Evolutionary conservation across 768 basidiomycete species (phyloP), one percentile per base, ranked within the genome.

Genomic region (Clavaria fumosa): DNA sequence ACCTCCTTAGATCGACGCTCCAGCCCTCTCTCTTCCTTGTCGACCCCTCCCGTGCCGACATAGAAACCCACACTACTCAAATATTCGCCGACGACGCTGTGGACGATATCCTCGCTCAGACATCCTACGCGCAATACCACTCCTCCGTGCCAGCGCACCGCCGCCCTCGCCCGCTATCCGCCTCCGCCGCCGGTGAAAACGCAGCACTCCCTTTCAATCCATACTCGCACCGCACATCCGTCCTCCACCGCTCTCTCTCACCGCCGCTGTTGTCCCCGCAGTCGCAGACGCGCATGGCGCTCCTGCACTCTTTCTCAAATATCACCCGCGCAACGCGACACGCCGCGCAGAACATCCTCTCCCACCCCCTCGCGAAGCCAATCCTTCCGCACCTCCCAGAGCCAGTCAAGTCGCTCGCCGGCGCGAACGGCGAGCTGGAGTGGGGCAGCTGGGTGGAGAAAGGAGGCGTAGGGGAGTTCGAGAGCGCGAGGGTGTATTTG

Each of bases 381-480:
- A 90, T 97, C 35, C 70, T 96, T 0, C 93, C 93, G 4, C 91
- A 96, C 52, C 72, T 99, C 9, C 95, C 95, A 0, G 88, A 95
- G 45, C 90, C 93, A 0, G 88, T 97, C 30, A 73, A 72, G 45
- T 88, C 81, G 40, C 69, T 96, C 33, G 89, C 95, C 2, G 83
- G 77, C 50, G 91, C 76, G 0, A 78, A 78, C 36, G 90, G 90
- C 12, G 91, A 93, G 53, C 75, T 78, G 60, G 83, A 93, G 48
- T 93, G 89, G 80, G 78, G 83, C 3, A 84, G 83, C 46, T 88
- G 85, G 85, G 83, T 86, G 0, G 86, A 90, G 55, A 83, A 83
- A 52, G 79, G 85, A 23, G 83, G 89, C 0, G 84, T 95, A 2
- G 89, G 88, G 4, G 90, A 95, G 53, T 97, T 93, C 53, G 95